Evolutionary conservation across 2,329 filamentous ascomycete genomes (phyloP), one percentile per base, ranked within the genome.

Genomic region (Pseudogymnoascus sp.): DNA sequence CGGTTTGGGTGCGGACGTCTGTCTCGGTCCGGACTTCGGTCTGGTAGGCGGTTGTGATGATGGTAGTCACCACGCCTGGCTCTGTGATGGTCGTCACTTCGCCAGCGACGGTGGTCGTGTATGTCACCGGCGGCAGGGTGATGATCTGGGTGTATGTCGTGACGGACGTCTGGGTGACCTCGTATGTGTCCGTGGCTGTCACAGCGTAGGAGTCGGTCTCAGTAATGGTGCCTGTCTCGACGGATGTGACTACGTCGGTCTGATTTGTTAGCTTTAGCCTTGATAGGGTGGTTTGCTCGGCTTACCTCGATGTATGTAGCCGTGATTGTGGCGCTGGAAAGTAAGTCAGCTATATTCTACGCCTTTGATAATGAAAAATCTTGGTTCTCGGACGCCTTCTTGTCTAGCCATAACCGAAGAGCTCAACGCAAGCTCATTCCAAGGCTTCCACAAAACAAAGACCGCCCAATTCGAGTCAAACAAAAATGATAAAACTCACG

Each of bases 21-120:
- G 29, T 31, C 6, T 31, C 4, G 64, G 65, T 14, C 66, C 66
- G 19, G 60, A 65, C 21, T 64, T 65, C 1, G 38, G 62, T 35
- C 63, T 64, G 1, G 56, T 65, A 16, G 29, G 64, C 13, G 42
- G 26, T 33, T 3, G 50, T 60, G 50, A 40, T 61, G 4, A 38
- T 61, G 4, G 63, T 64, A 31, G 59, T 38, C 24, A 62, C 53
- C 16, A 50, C 19, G 21, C n/a, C 62, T 1, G 62, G 26, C 29
- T 61, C 53, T 5, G 29, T 33, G 24, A 61, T 31, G 16, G 35
- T 47, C 1, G 35, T 60, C 4, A 61, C 11, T 4, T 21, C 40
- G 2, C 38, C 37, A 3, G 26, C 44, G 16, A 61, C 0, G 2
- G 64, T 63, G 11, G 40, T 44, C 10, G 40, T 44, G 19, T 44